Conservation (phyloP, 2,329 filamentous ascomycete genomes). For the Sporothrix globosa region DNA sequence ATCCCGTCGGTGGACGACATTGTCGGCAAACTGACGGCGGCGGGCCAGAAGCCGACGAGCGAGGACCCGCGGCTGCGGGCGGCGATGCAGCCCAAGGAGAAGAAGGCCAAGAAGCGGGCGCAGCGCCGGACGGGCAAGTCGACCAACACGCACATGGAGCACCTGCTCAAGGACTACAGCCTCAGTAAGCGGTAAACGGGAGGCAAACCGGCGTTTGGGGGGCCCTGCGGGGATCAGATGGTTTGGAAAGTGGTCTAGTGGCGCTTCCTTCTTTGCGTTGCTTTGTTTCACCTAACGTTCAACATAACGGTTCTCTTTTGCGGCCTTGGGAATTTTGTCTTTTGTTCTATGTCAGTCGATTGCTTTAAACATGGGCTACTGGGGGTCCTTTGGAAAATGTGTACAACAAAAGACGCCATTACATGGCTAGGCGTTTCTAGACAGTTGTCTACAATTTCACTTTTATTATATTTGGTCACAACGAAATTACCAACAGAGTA, state of each 20-base stretch:
- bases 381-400: background rate
- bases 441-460: background rate
- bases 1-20: slow-evolving; percentile 77
- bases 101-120: slow-evolving; percentile 72
- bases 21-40: slow-evolving; percentile 73
- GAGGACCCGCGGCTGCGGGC: slow-evolving; percentile 70
- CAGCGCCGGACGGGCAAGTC: slow-evolving; percentile 73
- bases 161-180: slow-evolving; percentile 75
- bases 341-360: background rate
- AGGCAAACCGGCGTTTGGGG: too few species aligned
- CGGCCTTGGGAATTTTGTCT: background rate
- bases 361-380: background rate
- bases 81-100: slow-evolving; percentile 61
- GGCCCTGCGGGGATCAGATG: background rate
- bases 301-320: background rate
- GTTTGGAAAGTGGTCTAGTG: too few species aligned
- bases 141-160: slow-evolving; percentile 85
- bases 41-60: slow-evolving; percentile 81
- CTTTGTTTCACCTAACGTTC: background rate
- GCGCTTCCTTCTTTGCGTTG: slow-evolving; percentile 2
- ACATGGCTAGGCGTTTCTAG: slow-evolving; percentile 7
- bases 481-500: background rate
- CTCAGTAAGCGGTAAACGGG: slow-evolving; percentile 48
- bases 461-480: background rate
- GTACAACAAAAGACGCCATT: background rate